Evolutionary conservation across 2,329 filamentous ascomycete species (phyloP).

Genomic region (Aspergillus costaricaensis): DNA sequence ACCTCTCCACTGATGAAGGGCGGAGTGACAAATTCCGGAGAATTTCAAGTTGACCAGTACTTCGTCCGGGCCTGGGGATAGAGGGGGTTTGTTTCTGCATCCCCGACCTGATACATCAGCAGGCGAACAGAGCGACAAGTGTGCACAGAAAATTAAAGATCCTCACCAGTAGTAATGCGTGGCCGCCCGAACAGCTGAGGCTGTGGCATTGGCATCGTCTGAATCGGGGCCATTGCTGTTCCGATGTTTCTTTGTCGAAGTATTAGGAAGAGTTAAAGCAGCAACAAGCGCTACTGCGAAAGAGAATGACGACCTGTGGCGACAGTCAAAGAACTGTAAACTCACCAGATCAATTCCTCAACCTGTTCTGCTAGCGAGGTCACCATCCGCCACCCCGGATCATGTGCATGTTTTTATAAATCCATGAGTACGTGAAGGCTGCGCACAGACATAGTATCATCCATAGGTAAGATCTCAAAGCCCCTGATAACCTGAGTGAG

Average conservation of each 20-base stretch:
- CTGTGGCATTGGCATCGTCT: not conserved
- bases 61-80: not conserved
- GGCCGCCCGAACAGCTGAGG: not conserved
- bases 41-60: constrained; percentile 1
- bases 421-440: not conserved
- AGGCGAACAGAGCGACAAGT: not conserved
- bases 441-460: not conserved
- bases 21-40: constrained; percentile 7
- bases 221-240: not conserved
- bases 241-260: not conserved
- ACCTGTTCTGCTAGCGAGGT: too few species aligned
- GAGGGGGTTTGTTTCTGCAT: not conserved
- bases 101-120: not conserved
- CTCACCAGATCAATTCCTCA: too few species aligned
- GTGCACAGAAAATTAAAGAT: accelerated
- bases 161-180: not conserved
- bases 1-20: constrained; percentile 10
- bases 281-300: not conserved
- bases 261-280: not conserved
- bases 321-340: too few species aligned
- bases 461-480: not conserved
- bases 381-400: too few species aligned
- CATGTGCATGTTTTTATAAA: too few species aligned
- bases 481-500: not conserved
- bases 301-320: too few species aligned